These are phyloP conservation scores for Ceratocystis ficicola DNA, from an alignment of 2,329 filamentous ascomycete genomes.

Conservation along the genomic window DNA sequence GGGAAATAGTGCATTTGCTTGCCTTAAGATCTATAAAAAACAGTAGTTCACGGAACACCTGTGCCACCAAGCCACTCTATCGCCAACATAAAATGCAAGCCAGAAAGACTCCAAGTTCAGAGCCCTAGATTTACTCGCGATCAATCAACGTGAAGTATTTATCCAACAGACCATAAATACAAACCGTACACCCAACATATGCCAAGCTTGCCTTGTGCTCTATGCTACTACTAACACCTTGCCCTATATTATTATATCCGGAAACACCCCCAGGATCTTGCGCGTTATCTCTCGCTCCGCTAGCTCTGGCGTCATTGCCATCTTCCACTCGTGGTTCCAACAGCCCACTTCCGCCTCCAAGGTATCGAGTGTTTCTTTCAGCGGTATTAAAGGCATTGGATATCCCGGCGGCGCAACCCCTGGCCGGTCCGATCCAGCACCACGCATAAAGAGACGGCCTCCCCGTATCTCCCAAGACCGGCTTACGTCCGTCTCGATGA, in stretches of 20 bases:
- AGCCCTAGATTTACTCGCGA: too few relatives aligned
- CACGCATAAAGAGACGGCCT: constrained; percentile 23
- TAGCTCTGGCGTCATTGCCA: constrained; percentile 2
- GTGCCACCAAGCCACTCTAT: too few relatives aligned
- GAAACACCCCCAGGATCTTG: not conserved
- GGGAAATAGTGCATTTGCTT: too few relatives aligned
- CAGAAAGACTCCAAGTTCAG: too few relatives aligned
- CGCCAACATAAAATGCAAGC: too few relatives aligned
- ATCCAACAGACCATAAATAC: too few relatives aligned
- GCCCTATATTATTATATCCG: not conserved
- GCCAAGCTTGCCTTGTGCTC: too few relatives aligned
- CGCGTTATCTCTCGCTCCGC: not conserved
- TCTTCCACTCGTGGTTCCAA: constrained; percentile 13
- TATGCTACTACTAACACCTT: too few relatives aligned
- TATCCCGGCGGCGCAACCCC: constrained; percentile 14
- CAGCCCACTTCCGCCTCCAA: not conserved
- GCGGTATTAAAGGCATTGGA: constrained; percentile 5
- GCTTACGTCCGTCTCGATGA: constrained; percentile 27
- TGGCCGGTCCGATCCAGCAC: constrained; percentile 16
- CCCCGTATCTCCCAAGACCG: constrained; percentile 23
- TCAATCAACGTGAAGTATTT: too few relatives aligned
- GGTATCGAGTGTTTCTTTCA: not conserved
- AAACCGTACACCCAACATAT: too few relatives aligned
- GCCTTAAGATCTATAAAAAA: too few relatives aligned
- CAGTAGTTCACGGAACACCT: too few relatives aligned